These are phyloP conservation scores for Fraxinus platypoda DNA, from an alignment of 305 asterid species.

Conservation along the genomic window DNA sequence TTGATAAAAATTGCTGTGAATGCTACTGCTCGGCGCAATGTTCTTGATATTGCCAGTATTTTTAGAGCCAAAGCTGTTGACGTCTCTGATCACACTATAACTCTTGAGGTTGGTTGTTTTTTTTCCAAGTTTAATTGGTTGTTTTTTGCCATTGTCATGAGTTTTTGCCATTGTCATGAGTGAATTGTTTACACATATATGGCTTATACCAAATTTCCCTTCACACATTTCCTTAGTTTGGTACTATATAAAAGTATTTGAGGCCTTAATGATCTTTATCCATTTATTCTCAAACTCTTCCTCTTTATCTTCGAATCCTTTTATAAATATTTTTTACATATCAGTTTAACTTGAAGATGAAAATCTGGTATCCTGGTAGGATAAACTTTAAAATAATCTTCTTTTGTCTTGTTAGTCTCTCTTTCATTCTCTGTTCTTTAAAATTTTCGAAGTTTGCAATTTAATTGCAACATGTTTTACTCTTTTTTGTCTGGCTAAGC, in stretches of 20 bases:
- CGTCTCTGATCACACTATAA: constrained; percentile 90
- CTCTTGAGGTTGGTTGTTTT: constrained; percentile 63
- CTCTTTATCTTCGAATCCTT: neutral
- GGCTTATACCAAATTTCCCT: neutral
- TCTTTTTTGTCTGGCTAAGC: neutral
- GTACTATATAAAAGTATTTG: neutral
- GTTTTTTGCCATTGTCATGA: neutral
- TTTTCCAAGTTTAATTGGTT: constrained; percentile 2
- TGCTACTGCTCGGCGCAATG: constrained; percentile 84
- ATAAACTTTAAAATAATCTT: neutral
- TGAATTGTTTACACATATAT: neutral
- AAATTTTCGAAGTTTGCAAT: neutral
- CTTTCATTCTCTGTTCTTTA: neutral
- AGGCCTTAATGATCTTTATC: neutral
- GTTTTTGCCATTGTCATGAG: neutral
- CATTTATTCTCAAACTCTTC: neutral
- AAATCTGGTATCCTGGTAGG: neutral
- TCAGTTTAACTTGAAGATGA: neutral
- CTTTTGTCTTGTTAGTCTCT: neutral
- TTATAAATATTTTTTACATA: neutral
- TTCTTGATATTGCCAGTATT: constrained; percentile 94
- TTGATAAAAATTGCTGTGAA: constrained; percentile 82
- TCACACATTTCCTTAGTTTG: neutral
- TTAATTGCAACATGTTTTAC: neutral
- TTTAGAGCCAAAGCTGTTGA: constrained; percentile 96